Evolutionary conservation across 2,329 filamentous ascomycete species (phyloP).

Genomic region (Pseudogymnoascus sp.): DNA sequence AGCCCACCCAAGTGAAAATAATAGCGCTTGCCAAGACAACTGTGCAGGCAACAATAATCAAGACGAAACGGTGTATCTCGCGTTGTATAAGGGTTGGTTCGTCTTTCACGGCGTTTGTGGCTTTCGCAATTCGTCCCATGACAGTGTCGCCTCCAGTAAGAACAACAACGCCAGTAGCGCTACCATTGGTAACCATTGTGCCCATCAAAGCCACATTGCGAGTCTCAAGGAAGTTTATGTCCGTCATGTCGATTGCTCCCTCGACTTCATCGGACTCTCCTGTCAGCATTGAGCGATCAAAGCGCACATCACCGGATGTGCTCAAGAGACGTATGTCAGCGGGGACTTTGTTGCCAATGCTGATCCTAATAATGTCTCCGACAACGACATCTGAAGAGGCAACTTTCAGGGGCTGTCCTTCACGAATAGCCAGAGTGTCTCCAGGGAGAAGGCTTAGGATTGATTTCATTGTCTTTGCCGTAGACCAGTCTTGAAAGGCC

Average conservation of each 20-base stretch:
- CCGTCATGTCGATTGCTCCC: slow-evolving; percentile 59
- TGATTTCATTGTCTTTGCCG: slow-evolving; percentile 38
- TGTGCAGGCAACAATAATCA: slow-evolving; percentile 35
- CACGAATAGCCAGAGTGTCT: slow-evolving; percentile 36
- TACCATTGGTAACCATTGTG: slow-evolving; percentile 93
- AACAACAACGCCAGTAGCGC: slow-evolving; percentile 83
- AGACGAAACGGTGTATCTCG: slow-evolving; percentile 38
- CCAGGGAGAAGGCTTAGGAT: slow-evolving; percentile 39
- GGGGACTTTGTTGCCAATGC: slow-evolving; percentile 87
- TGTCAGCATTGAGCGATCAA: slow-evolving; percentile 94
- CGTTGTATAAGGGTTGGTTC: slow-evolving; percentile 34
- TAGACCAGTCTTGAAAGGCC: slow-evolving; percentile 42
- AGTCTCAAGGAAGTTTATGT: slow-evolving; percentile 83
- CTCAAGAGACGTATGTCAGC: slow-evolving; percentile 76
- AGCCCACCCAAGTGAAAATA: slow-evolving; percentile 38
- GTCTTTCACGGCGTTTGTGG: slow-evolving; percentile 27
- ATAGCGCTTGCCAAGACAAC: slow-evolving; percentile 34
- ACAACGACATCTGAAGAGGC: slow-evolving; percentile 55
- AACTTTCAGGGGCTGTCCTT: slow-evolving; percentile 34
- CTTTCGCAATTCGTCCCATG: slow-evolving; percentile 62
- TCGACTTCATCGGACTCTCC: slow-evolving; percentile 97
- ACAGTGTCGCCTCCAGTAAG: slow-evolving; percentile 62
- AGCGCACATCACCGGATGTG: slow-evolving; percentile 89
- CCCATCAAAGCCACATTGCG: slow-evolving; percentile 99
- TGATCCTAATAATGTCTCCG: slow-evolving; percentile 79